Conservation (phyloP, 352 stramenopile genomes). For the Detonula confervacea region DNA sequence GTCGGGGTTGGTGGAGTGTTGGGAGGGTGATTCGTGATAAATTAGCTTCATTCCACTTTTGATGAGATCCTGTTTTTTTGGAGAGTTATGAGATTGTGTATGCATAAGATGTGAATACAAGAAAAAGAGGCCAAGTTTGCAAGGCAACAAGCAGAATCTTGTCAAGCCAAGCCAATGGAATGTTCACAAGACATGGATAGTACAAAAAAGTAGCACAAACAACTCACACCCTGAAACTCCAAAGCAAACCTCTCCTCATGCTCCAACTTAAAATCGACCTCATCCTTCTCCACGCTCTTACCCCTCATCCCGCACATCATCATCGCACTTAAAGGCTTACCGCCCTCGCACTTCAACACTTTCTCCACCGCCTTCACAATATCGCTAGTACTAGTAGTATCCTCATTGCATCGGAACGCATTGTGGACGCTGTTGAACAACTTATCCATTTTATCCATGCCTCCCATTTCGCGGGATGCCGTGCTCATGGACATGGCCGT, state of each 20-base stretch:
- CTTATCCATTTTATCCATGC: constrained; percentile 37
- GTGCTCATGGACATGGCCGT: neutral
- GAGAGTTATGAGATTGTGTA: too few species aligned
- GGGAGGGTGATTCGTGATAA: neutral
- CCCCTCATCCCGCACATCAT: neutral
- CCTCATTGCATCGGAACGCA: constrained; percentile 31
- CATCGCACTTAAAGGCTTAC: too few species aligned
- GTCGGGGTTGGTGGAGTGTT: neutral
- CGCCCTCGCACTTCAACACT: neutral
- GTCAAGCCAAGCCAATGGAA: too few species aligned
- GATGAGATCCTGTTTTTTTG: too few species aligned
- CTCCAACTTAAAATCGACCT: constrained; percentile 19
- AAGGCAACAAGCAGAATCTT: too few species aligned
- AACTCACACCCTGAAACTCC: constrained; percentile 42
- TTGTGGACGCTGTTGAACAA: too few species aligned
- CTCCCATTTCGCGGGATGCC: neutral
- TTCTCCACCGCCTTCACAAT: neutral
- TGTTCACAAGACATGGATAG: too few species aligned
- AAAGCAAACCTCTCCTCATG: constrained; percentile 28
- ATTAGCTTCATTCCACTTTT: neutral
- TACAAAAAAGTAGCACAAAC: too few species aligned
- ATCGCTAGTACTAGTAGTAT: constrained; percentile 25
- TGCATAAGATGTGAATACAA: too few species aligned
- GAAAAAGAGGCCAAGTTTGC: too few species aligned
- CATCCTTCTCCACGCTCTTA: constrained; percentile 8